These are phyloP conservation scores for Suhomyces vadensis DNA, from an alignment of 805 yeast genomes.

Conservation along the genomic window DNA sequence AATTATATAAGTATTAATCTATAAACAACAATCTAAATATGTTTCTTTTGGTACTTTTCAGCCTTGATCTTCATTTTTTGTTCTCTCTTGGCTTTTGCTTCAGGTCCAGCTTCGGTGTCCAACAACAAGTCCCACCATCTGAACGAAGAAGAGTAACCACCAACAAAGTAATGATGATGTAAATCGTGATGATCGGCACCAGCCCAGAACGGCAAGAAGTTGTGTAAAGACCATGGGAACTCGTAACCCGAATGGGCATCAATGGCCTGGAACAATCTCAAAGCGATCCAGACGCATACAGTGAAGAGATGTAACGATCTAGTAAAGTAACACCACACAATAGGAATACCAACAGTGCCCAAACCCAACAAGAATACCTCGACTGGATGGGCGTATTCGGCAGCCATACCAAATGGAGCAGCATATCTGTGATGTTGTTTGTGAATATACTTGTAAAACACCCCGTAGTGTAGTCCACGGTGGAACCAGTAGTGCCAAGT, in stretches of 20 bases:
- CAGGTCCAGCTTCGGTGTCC: slow-evolving; percentile 88
- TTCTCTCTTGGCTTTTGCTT: slow-evolving; percentile 76
- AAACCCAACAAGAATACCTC: slow-evolving; percentile 90
- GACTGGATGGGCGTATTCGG: slow-evolving; percentile 96
- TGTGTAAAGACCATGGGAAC: slow-evolving; percentile 94
- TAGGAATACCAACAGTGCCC: slow-evolving; percentile 96
- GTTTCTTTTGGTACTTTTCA: slow-evolving; percentile 35
- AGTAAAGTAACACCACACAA: slow-evolving; percentile 75
- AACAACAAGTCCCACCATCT: slow-evolving; percentile 93
- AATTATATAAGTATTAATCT: background rate
- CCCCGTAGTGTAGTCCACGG: slow-evolving; percentile 83
- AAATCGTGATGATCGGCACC: slow-evolving; percentile 98
- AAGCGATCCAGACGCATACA: slow-evolving; percentile 81
- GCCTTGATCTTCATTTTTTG: slow-evolving; percentile 57
- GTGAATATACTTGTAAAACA: slow-evolving; percentile 89
- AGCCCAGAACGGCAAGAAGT: slow-evolving; percentile 94
- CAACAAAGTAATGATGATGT: slow-evolving; percentile 94
- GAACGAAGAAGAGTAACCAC: slow-evolving; percentile 92
- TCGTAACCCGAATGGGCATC: slow-evolving; percentile 98
- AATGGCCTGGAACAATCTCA: slow-evolving; percentile 92
- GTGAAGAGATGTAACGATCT: slow-evolving; percentile 84
- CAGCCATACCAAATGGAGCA: slow-evolving; percentile 96
- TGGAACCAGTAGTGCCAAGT: slow-evolving; percentile 98
- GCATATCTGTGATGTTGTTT: slow-evolving; percentile 98
- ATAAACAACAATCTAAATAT: slow-evolving; percentile 7